Evolutionary conservation across 352 stramenopile genomes (phyloP), one percentile per base, ranked within the genome.

Genomic region (Globisporangium carolinianum): DNA sequence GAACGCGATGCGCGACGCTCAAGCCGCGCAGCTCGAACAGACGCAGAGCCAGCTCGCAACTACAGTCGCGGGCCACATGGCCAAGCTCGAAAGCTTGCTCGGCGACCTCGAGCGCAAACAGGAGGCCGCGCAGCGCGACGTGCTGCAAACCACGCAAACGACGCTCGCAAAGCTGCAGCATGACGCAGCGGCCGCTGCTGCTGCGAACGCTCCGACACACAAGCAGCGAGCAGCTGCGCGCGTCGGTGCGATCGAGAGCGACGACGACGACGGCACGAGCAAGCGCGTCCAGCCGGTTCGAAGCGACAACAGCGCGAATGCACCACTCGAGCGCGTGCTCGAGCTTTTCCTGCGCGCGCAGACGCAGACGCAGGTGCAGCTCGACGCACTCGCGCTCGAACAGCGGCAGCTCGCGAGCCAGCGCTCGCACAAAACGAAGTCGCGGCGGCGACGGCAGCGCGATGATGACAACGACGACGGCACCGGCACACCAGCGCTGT

Each of bases 81-180:
- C 60, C 43, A 86, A 77, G 36, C 46, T 94, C 11, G 79, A 91
- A 49, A 46, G 64, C 1, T 72, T 73, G 18, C 63, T 93, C 2
- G 52, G 73, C 2, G 77, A 81, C 14, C 91, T 93, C 35, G 77
- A 93, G 47, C 71, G 62, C 48, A 86, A 87, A 38, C 75, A 89
- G 18, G 76, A 88, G 45, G 52, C 66, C 12, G 72, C 64, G 14
- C 86, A 85, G 55, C 70, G 79, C 12, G 83, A 91, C 53, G 75
- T 90, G 65, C 71, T 76, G 53, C 69, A 72, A 15, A 86, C 86
- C 52, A 86, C 77, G 1, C 71, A 89, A 46, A 70, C 88, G 43
- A 65, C 77, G 6, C 70, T 87, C 43, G 57, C 62, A 4, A 67
- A 66, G 1, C 57, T 84, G 37, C 69, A 86, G 53, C 59, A 65